Evolutionary conservation across 2,329 filamentous ascomycete genomes (phyloP).

Genomic region (Fusarium vanettenii): DNA sequence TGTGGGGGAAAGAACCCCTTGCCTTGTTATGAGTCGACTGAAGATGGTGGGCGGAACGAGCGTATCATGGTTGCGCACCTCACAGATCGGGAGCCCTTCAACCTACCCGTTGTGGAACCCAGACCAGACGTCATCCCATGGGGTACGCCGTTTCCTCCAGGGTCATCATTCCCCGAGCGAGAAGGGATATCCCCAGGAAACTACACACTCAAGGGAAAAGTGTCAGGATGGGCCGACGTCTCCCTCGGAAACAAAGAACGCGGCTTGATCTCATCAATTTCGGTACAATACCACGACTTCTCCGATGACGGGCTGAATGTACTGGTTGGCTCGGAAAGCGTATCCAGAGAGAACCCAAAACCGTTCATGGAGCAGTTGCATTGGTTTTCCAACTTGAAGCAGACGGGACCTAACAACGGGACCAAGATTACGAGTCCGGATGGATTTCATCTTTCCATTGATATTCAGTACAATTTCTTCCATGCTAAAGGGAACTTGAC

Average conservation of each 20-base stretch:
- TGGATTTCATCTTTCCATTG: not conserved
- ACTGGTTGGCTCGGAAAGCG: not conserved
- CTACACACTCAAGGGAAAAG: not conserved
- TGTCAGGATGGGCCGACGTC: not conserved
- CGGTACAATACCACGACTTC: not conserved
- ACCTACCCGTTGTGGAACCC: not conserved
- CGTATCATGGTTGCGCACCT: not conserved
- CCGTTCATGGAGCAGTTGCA: not conserved
- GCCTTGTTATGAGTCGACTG: not conserved
- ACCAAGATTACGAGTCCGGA: not conserved
- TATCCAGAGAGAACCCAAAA: not conserved
- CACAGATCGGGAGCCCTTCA: not conserved
- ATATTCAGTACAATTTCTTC: not conserved
- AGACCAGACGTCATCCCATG: not conserved
- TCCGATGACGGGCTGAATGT: not conserved
- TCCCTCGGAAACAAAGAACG: not conserved
- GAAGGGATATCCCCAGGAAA: not conserved
- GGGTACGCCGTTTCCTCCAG: not conserved
- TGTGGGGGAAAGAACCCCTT: not conserved
- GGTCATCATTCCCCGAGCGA: not conserved
- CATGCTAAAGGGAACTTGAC: not conserved
- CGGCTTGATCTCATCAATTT: not conserved
- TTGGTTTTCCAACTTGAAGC: not conserved
- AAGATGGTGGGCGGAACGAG: not conserved
- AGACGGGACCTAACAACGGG: not conserved